Evolutionary conservation across 1,284 basidiomycete species (phyloP).

Genomic region (Bjerkandera adusta): DNA sequence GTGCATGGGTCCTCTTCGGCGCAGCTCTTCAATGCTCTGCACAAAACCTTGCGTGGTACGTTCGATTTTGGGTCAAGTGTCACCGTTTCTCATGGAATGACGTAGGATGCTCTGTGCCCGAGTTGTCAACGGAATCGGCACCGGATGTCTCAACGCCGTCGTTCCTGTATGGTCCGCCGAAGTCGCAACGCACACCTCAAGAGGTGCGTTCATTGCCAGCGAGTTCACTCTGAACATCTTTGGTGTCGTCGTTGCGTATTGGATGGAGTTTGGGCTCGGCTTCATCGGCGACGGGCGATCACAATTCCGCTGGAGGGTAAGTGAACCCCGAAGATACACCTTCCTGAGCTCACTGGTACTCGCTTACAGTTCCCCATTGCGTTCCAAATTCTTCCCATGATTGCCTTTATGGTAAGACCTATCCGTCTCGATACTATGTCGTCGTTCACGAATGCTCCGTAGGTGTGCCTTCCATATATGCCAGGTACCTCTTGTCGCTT

Average conservation of each 20-base stretch:
- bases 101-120: conserved; percentile 49
- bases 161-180: conserved; percentile 53
- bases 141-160: conserved; percentile 49
- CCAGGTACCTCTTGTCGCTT: conserved; percentile 25
- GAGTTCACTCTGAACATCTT: conserved; percentile 46
- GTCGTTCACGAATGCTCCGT: neutral
- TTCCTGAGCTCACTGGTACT: conserved; percentile 20
- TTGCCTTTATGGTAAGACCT: conserved; percentile 45
- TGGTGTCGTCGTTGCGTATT: conserved; percentile 53
- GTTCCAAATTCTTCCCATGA: conserved; percentile 46
- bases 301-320: conserved; percentile 42
- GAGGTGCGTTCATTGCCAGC: conserved; percentile 38
- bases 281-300: conserved; percentile 45
- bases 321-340: conserved; percentile 17
- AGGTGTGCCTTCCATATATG: conserved; percentile 24
- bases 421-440: conserved; percentile 20
- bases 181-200: conserved; percentile 43
- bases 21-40: conserved; percentile 50
- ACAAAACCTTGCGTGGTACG: conserved; percentile 45
- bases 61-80: neutral
- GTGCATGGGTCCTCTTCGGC: conserved; percentile 44
- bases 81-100: neutral
- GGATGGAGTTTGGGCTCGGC: conserved; percentile 50
- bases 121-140: conserved; percentile 51
- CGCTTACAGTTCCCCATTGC: conserved; percentile 42